Conservation (phyloP, 768 basidiomycete species). For the Neoboletus magnificus region DNA sequence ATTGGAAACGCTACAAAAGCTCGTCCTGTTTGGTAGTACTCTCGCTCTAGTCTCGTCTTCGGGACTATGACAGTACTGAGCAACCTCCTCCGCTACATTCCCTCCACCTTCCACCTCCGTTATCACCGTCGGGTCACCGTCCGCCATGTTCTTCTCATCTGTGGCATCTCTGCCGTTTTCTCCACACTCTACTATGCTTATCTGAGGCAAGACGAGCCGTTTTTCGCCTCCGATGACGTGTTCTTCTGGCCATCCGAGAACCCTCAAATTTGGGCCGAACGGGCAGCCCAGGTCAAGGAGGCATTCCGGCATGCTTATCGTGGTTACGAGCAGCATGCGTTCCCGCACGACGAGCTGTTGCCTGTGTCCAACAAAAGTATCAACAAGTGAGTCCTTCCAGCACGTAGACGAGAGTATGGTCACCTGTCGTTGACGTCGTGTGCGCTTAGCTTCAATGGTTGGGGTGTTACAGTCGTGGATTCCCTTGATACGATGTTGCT, state of each 20-base stretch:
- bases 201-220: background rate
- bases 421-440: background rate
- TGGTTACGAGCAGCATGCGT: constrained; percentile 61
- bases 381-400: constrained; percentile 45
- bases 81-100: constrained; percentile 2
- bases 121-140: constrained; percentile 10
- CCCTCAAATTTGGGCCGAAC: constrained; percentile 43
- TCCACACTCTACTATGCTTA: constrained; percentile 18
- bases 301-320: constrained; percentile 67
- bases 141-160: constrained; percentile 18
- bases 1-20: too few species aligned
- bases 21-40: too few species aligned
- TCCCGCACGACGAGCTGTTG: constrained; percentile 58
- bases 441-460: constrained; percentile 64
- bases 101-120: background rate
- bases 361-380: constrained; percentile 46
- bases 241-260: constrained; percentile 5
- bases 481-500: constrained; percentile 83
- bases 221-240: background rate
- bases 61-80: background rate
- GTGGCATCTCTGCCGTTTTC: constrained; percentile 8
- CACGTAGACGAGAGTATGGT: background rate
- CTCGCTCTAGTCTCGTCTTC: too few species aligned
- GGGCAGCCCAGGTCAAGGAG: constrained; percentile 54
- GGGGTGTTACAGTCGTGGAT: constrained; percentile 76